These are phyloP conservation scores for Penicillium canariense DNA, from an alignment of 495 filamentous ascomycete species.

Conservation along the genomic window DNA sequence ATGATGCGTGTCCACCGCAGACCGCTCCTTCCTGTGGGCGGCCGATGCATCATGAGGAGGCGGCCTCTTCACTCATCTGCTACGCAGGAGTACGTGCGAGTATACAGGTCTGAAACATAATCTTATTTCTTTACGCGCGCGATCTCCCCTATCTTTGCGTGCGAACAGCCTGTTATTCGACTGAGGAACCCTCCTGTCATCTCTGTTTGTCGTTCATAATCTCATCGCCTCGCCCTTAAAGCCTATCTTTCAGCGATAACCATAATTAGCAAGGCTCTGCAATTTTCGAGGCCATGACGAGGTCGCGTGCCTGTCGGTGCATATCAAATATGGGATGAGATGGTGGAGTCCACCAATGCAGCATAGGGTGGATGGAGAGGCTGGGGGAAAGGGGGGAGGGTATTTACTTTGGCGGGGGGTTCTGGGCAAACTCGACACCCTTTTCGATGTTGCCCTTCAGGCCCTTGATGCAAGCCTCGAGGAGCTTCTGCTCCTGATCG, in stretches of 20 bases:
- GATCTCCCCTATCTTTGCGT: constrained; percentile 11
- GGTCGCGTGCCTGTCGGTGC: constrained; percentile 9
- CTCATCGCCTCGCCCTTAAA: constrained; percentile 37
- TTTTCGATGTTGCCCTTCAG: constrained; percentile 92
- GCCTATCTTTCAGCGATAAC: constrained; percentile 45
- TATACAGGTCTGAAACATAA: neutral
- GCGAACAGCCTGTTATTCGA: neutral
- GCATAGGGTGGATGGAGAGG: constrained; percentile 14
- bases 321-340: constrained; percentile 14
- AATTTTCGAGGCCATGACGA: constrained; percentile 8
- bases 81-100: neutral
- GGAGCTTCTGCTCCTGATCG: constrained; percentile 81
- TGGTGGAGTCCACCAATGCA: neutral
- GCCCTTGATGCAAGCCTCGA: constrained; percentile 68
- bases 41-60: neutral
- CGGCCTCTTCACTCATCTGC: neutral
- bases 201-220: constrained; percentile 30
- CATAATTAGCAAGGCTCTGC: constrained; percentile 43
- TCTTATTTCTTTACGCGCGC: constrained; percentile 2
- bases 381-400: constrained; percentile 16
- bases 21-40: neutral
- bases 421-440: constrained; percentile 86
- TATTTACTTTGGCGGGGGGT: constrained; percentile 70
- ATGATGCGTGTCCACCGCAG: neutral
- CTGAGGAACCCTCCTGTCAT: constrained; percentile 4